Percentiles rank a stretch among this genome's conserved stretches.
Evolutionary conservation across 805 yeast genomes (phyloP).

Genomic region (Millerozyma miso): DNA sequence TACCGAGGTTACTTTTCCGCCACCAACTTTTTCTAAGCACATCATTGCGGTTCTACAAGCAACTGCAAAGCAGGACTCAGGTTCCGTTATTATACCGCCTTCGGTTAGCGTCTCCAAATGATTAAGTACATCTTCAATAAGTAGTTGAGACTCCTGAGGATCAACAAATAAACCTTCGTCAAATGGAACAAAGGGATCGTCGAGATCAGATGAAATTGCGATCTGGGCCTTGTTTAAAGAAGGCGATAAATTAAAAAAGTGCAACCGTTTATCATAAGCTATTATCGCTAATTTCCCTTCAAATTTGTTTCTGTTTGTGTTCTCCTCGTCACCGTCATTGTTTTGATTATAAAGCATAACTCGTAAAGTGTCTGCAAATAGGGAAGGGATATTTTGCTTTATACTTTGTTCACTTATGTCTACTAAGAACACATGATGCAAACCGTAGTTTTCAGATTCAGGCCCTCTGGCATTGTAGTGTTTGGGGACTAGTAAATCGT

Average conservation of each 20-base stretch:
- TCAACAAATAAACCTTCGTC: slow-evolving; percentile 74
- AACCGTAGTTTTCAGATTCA: slow-evolving; percentile 33
- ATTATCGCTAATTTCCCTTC: slow-evolving; percentile 59
- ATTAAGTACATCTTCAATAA: slow-evolving; percentile 65
- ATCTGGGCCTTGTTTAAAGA: slow-evolving; percentile 53
- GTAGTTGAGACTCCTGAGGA: slow-evolving; percentile 59
- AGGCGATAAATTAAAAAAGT: slow-evolving; percentile 66
- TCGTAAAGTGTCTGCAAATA: slow-evolving; percentile 68
- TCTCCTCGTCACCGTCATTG: slow-evolving; percentile 14
- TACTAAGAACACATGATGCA: slow-evolving; percentile 69
- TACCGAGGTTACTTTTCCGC: slow-evolving; percentile 76
- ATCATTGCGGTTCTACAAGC: slow-evolving; percentile 67
- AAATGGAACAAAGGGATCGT: slow-evolving; percentile 81
- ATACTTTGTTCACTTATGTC: slow-evolving; percentile 63
- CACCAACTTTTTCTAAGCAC: slow-evolving; percentile 62
- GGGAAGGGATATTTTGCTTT: slow-evolving; percentile 54
- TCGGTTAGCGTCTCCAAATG: slow-evolving; percentile 46
- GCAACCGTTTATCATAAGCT: slow-evolving; percentile 68
- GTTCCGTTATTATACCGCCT: slow-evolving; percentile 35
- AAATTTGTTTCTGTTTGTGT: slow-evolving; percentile 27
- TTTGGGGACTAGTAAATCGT: slow-evolving; percentile 76
- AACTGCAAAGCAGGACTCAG: slow-evolving; percentile 74
- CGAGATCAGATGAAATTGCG: slow-evolving; percentile 62
- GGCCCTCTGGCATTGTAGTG: slow-evolving; percentile 57
- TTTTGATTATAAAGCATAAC: slow-evolving; percentile 33